Evolutionary conservation across 345 rosid genomes (phyloP).

Genomic region (Lepidium sativum): DNA sequence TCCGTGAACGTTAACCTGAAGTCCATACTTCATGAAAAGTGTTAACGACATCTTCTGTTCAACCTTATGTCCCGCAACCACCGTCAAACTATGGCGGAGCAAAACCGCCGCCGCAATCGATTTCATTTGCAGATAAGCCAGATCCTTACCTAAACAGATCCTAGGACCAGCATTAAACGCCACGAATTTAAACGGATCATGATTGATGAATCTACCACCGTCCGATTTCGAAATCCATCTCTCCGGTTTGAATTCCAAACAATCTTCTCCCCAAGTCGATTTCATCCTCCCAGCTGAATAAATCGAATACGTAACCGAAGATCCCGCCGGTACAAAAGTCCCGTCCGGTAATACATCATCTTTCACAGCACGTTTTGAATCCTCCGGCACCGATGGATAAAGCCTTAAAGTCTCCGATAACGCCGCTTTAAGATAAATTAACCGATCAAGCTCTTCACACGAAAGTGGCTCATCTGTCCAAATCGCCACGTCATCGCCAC

Average conservation of each 20-base stretch:
- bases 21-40: conserved; percentile 83
- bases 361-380: conserved; percentile 68
- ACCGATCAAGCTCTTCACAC: conserved; percentile 65
- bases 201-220: conserved; percentile 50
- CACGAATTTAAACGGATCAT: conserved; percentile 70
- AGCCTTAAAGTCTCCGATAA: conserved; percentile 79
- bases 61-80: conserved; percentile 65
- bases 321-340: conserved; percentile 80
- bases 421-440: conserved; percentile 80
- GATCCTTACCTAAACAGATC: conserved; percentile 71
- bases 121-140: conserved; percentile 91
- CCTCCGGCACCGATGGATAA: conserved; percentile 90
- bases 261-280: conserved; percentile 84
- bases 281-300: conserved; percentile 88
- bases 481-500: conserved; percentile 44
- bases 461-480: conserved; percentile 67
- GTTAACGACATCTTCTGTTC: conserved; percentile 99
- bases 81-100: conserved; percentile 57
- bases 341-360: conserved; percentile 91
- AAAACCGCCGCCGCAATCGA: conserved; percentile 75
- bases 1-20: conserved; percentile 47
- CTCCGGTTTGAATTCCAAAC: conserved; percentile 75
- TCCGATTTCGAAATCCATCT: conserved; percentile 75
- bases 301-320: conserved; percentile 82
- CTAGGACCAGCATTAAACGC: conserved; percentile 96